A percentile compares a stretch with the other conserved stretches of the same genome.
Evolutionary conservation across 2,329 filamentous ascomycete genomes (phyloP).

Genomic region (Trichoderma hamatum): DNA sequence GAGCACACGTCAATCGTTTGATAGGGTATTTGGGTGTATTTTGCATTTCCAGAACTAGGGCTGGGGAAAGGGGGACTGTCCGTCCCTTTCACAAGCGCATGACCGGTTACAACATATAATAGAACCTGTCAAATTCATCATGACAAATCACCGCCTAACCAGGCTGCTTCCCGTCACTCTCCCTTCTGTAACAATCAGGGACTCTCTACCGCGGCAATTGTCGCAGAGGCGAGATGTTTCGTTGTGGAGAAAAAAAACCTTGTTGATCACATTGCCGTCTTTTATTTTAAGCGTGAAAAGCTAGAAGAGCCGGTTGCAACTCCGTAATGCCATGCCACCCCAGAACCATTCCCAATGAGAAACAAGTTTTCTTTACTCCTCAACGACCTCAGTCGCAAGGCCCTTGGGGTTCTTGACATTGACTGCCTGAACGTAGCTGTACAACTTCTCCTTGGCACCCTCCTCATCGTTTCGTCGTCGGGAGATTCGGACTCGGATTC

Average conservation of each 20-base stretch:
- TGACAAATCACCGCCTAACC: conserved; percentile 27
- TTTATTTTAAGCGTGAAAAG: conserved; percentile 46
- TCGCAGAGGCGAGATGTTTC: neutral
- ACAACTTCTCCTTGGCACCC: conserved; percentile 98
- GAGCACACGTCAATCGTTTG: conserved; percentile 38
- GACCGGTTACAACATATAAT: conserved; percentile 24
- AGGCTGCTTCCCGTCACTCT: conserved; percentile 17
- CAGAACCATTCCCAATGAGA: conserved; percentile 47
- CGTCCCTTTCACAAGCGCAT: conserved; percentile 18
- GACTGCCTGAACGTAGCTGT: conserved; percentile 99
- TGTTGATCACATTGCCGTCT: conserved; percentile 43
- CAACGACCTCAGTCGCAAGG: conserved; percentile 87
- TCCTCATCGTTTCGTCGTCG: conserved; percentile 99
- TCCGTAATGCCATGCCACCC: conserved; percentile 51
- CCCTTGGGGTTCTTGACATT: conserved; percentile 99
- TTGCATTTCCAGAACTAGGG: conserved; percentile 28
- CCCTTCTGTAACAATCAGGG: neutral
- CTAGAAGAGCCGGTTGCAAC: conserved; percentile 52
- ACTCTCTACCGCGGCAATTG: conserved; percentile 5
- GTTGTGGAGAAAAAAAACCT: conserved; percentile 29
- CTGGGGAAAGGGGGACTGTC: conserved; percentile 19
- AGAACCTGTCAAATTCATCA: conserved; percentile 26
- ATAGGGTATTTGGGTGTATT: conserved; percentile 41
- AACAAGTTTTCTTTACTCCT: conserved; percentile 60
- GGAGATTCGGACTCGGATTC: conserved; percentile 96